Percentiles rank a stretch among this genome's conserved stretches.
phyloP scores from a whole-genome alignment of 2,329 filamentous ascomycete species.

The Fusarium citri region DNA sequence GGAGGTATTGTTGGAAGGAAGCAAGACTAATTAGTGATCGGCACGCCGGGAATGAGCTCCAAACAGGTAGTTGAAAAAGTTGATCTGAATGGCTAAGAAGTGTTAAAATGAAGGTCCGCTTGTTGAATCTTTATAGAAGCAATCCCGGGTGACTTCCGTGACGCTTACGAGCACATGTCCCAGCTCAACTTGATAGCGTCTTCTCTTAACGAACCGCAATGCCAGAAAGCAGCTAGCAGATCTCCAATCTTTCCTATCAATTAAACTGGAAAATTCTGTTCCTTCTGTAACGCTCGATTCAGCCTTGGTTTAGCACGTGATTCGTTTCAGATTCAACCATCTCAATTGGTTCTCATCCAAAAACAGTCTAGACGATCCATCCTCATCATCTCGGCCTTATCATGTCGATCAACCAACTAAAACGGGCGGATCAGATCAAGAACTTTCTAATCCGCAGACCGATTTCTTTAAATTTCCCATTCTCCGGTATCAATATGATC shows the following conservation, averaged over 20 bases:
- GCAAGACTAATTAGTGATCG: conserved; percentile 41
- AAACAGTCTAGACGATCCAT: neutral
- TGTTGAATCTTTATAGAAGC: neutral
- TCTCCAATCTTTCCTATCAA: neutral
- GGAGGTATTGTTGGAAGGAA: conserved; percentile 64
- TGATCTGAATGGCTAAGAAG: neutral
- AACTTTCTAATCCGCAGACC: neutral
- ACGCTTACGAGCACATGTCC: neutral
- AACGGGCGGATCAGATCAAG: neutral
- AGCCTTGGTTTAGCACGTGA: neutral
- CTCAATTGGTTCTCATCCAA: fast-evolving
- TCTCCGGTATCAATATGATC: neutral
- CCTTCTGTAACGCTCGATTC: fast-evolving
- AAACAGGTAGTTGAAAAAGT: neutral
- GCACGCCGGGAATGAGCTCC: neutral
- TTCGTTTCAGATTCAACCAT: neutral
- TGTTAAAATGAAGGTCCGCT: neutral
- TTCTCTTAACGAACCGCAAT: neutral
- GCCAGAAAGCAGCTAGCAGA: neutral
- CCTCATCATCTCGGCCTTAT: neutral
- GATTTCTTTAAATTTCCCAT: neutral
- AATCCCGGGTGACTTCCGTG: neutral
- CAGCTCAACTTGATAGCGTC: neutral
- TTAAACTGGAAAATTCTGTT: neutral
- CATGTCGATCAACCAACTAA: neutral